Conservation (phyloP, 495 filamentous ascomycete species). For the Neurospora pannonica region DNA sequence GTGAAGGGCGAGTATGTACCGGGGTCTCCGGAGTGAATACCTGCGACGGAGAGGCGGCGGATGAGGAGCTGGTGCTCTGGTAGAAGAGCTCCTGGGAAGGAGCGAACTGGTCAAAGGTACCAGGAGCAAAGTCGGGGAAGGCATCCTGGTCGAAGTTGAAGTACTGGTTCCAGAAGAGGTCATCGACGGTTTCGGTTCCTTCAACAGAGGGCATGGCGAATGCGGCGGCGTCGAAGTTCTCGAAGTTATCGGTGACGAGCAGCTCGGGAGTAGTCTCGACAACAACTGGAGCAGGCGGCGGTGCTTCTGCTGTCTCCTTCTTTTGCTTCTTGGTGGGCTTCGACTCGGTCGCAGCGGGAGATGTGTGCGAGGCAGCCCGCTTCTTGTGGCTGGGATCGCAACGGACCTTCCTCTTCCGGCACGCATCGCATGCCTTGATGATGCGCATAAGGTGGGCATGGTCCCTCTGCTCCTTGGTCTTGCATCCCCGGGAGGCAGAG, state of each 20-base stretch:
- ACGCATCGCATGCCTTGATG: constrained; percentile 49
- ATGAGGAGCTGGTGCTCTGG: constrained; percentile 23
- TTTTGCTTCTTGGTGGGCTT: constrained; percentile 28
- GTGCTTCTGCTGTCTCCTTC: constrained; percentile 20
- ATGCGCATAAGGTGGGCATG: constrained; percentile 50
- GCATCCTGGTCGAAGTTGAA: constrained; percentile 29
- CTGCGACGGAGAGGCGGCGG: constrained; percentile 28
- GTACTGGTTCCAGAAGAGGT: constrained; percentile 31
- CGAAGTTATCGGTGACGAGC: constrained; percentile 3
- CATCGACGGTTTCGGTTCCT: constrained; percentile 9
- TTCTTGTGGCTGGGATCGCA: constrained; percentile 44
- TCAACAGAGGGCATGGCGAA: constrained; percentile 10
- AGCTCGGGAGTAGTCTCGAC: constrained; percentile 5
- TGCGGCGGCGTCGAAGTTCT: constrained; percentile 8
- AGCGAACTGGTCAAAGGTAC: constrained; percentile 30
- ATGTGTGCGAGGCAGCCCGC: constrained; percentile 23
- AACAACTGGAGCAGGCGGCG: constrained; percentile 13
- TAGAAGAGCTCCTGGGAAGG: constrained; percentile 27
- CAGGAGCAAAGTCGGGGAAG: constrained; percentile 9
- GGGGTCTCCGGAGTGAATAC: constrained; percentile 24
- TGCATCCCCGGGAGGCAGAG: constrained; percentile 46
- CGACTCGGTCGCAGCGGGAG: constrained; percentile 21
- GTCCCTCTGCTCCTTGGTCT: constrained; percentile 52
- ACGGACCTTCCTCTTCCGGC: constrained; percentile 45
- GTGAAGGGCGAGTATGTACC: constrained; percentile 7